These are phyloP conservation scores for Ogataea kodamae DNA, from an alignment of 805 yeast species.

Conservation along the genomic window DNA sequence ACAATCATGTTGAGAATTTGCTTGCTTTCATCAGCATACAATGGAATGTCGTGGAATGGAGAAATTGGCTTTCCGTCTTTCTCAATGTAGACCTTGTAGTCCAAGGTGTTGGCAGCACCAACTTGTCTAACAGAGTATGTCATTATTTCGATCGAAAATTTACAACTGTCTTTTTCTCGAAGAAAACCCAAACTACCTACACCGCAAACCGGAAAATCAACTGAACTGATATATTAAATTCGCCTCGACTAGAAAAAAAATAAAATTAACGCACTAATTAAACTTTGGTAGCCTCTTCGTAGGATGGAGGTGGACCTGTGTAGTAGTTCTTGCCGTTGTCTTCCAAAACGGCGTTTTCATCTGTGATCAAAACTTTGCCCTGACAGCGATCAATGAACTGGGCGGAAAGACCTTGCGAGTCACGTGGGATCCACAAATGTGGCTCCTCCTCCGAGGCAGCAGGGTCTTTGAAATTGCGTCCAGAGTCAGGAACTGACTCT, in stretches of 20 bases:
- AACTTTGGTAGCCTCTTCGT: conserved; percentile 42
- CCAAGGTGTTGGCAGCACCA: conserved; percentile 94
- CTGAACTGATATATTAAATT: not conserved
- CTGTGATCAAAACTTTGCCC: conserved; percentile 53
- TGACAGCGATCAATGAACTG: conserved; percentile 54
- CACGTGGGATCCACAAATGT: conserved; percentile 68
- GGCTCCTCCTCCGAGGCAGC: conserved; percentile 55
- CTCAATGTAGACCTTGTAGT: conserved; percentile 87
- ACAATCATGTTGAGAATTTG: conserved; percentile 77
- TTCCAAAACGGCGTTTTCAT: conserved; percentile 53
- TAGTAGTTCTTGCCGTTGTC: conserved; percentile 54
- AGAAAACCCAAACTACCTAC: conserved; percentile 3
- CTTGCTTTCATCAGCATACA: conserved; percentile 91
- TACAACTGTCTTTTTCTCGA: conserved; percentile 6
- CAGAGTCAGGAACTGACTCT: conserved; percentile 12
- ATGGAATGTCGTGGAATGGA: conserved; percentile 91
- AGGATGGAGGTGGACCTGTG: conserved; percentile 69
- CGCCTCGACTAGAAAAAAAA: conserved; percentile 3
- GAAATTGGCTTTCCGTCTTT: conserved; percentile 92
- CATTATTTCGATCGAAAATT: conserved; percentile 37
- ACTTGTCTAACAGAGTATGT: conserved; percentile 85
- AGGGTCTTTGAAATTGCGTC: conserved; percentile 47
- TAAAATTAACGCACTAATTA: conserved; percentile 19
- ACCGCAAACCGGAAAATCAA: conserved; percentile 6
- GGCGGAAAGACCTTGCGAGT: conserved; percentile 62